These are phyloP conservation scores for Melanomma pulvis-pyrius DNA, from an alignment of 495 filamentous ascomycete species.

Conservation along the genomic window DNA sequence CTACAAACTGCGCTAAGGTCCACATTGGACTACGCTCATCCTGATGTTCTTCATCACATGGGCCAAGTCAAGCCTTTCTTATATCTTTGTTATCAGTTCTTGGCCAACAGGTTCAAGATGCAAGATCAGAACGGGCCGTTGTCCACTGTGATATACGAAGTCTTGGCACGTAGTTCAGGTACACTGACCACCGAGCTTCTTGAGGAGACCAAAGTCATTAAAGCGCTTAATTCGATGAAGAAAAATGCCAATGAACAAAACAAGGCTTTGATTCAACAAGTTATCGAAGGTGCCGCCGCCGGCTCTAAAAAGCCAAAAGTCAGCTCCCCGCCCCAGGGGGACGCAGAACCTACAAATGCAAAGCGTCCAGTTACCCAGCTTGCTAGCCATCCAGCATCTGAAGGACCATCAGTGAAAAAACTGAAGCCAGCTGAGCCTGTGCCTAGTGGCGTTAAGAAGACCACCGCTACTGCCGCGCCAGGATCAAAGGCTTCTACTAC, in stretches of 20 bases:
- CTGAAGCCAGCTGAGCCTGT: slow-evolving; percentile 51
- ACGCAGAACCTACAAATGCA: slow-evolving; percentile 39
- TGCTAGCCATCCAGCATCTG: slow-evolving; percentile 35
- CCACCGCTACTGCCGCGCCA: slow-evolving; percentile 31
- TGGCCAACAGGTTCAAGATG: slow-evolving; percentile 67
- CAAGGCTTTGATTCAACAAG: slow-evolving; percentile 59
- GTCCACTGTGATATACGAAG: slow-evolving; percentile 56
- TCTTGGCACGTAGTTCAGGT: slow-evolving; percentile 62
- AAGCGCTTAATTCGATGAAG: slow-evolving; percentile 61
- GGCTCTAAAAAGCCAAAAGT: slow-evolving; percentile 46
- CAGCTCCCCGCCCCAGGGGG: slow-evolving; percentile 29
- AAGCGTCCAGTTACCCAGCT: slow-evolving; percentile 45
- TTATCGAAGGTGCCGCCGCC: slow-evolving; percentile 59
- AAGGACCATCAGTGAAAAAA: slow-evolving; percentile 52
- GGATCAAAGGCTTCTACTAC: slow-evolving; percentile 50
- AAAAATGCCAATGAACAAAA: slow-evolving; percentile 68
- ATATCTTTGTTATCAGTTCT: slow-evolving; percentile 61
- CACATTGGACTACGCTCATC: slow-evolving; percentile 64
- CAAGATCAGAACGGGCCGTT: slow-evolving; percentile 67
- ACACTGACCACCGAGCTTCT: slow-evolving; percentile 65
- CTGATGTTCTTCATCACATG: slow-evolving; percentile 64
- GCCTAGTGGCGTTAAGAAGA: slow-evolving; percentile 44
- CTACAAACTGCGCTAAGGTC: slow-evolving; percentile 63
- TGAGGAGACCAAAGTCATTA: slow-evolving; percentile 68
- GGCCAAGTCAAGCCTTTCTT: slow-evolving; percentile 61